These are phyloP conservation scores for Notholithocarpus densiflorus DNA, from an alignment of 306 rosid species.

Conservation along the genomic window DNA sequence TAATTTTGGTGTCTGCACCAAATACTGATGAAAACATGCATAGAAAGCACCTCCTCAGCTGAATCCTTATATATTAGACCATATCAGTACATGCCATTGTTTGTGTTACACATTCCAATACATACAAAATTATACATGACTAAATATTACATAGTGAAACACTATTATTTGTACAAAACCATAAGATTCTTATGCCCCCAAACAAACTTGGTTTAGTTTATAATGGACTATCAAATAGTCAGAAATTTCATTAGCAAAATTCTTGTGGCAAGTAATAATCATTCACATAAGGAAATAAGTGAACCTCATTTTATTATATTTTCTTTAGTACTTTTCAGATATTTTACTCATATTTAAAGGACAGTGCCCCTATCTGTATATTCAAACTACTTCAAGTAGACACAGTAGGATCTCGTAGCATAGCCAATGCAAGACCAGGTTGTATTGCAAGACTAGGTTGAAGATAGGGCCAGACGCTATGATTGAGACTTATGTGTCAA, in stretches of 20 bases:
- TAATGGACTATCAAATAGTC: neutral
- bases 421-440: too few relatives aligned
- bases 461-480: neutral
- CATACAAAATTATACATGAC: neutral
- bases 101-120: neutral
- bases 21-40: neutral
- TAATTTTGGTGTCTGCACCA: too few relatives aligned
- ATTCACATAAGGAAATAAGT: neutral
- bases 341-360: neutral
- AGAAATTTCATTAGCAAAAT: neutral
- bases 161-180: neutral
- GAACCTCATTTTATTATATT: neutral
- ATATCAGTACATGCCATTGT: neutral
- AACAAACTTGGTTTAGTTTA: neutral
- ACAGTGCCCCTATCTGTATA: neutral
- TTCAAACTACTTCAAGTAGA: neutral
- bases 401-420: too few relatives aligned
- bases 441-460: neutral
- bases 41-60: neutral
- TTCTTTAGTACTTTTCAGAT: neutral
- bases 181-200: neutral
- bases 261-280: neutral
- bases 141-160: neutral
- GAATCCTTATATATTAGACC: neutral
- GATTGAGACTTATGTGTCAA: neutral